Percentiles rank a stretch among this genome's conserved stretches.
phyloP scores from a whole-genome alignment of 148 eudicot species.

The Mesembryanthemum crystallinum region DNA sequence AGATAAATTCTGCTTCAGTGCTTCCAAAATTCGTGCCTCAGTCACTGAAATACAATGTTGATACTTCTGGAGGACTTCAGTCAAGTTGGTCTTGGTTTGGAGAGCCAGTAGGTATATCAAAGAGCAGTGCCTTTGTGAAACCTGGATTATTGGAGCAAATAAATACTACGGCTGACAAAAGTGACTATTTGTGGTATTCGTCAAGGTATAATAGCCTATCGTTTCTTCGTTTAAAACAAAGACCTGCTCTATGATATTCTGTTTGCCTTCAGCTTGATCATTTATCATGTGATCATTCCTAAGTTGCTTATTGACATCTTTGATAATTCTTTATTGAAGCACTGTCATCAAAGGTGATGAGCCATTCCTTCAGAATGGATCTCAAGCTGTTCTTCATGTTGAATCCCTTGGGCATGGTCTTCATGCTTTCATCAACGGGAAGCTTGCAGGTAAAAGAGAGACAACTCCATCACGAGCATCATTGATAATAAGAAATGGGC shows the following conservation, averaged over 20 bases:
- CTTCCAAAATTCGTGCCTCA: slow-evolving; percentile 47
- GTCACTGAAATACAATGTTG: slow-evolving; percentile 35
- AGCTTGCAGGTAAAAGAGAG: slow-evolving; percentile 58
- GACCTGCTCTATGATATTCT: neutral
- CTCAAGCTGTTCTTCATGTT: slow-evolving; percentile 68
- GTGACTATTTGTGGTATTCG: slow-evolving; percentile 97
- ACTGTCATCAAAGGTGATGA: slow-evolving; percentile 52
- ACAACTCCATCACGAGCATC: neutral
- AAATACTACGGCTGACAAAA: slow-evolving; percentile 85
- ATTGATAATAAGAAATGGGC: neutral
- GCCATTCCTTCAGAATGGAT: slow-evolving; percentile 63
- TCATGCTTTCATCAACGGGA: slow-evolving; percentile 70
- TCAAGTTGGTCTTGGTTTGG: slow-evolving; percentile 75
- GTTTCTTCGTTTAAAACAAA: slow-evolving; percentile 9
- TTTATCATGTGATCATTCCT: neutral
- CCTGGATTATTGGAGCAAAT: slow-evolving; percentile 75
- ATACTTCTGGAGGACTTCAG: slow-evolving; percentile 37
- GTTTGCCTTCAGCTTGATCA: neutral
- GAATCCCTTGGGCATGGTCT: slow-evolving; percentile 84
- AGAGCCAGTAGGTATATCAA: slow-evolving; percentile 90
- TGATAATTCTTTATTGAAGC: slow-evolving; percentile 38
- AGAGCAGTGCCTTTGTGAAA: slow-evolving; percentile 48
- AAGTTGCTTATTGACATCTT: neutral
- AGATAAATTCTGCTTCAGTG: slow-evolving; percentile 73
- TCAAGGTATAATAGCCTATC: slow-evolving; percentile 43